Base-by-base conservation (phyloP, 805 yeast genomes). In the Candida sphagnicola region DNA sequence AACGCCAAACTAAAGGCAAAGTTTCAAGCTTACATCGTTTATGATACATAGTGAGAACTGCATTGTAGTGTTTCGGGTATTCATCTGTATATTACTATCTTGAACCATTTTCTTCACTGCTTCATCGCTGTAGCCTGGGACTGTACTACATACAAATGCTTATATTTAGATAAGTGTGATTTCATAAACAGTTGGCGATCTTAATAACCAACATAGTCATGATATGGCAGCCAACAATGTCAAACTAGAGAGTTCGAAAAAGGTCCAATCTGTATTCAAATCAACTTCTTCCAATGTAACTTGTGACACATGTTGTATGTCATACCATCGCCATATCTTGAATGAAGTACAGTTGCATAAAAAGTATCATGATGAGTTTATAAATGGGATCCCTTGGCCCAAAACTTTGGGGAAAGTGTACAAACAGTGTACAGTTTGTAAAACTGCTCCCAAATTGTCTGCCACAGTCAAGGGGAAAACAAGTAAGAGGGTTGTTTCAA, bases 271-370 rank as follows among this genome's bases (percentile, higher is more conserved):
- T 2, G 38, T 49, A 3, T 39, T 56, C 30, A 39, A 34, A 16
- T 38, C 53, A 29, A 37, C 46, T 12, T 23, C 47, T 14, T 39
- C 13, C 15, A 31, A 35, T 26, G 45, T 45, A 1, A 66, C 74
- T 0, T 79, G 85, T 45, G 42, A 55, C 4, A 58, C 57, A 18
- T 80, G 85, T 56, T 73, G 73, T 4, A 77, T 80, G 82, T 60
- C 79, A 3, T 80, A 70, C 47, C 47, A 63, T 25, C 57, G 61
- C 8, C 64, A 69, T 40, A 42, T 73, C 5, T 52, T 56, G 5
- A 45, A 59, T 8, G 85, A 79, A 39, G 50, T 51, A n/a, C 57
- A 61, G 17, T 34, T 67, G 4, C 91, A 83, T 46, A 50, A 60
- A 2, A 69, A 61, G 41, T 78, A 72, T 51, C 91, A 83, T 51